Percentiles rank a stretch among this genome's conserved stretches.
Conservation (phyloP, 805 yeast genomes). For the Wickerhamiella domercqiae region DNA sequence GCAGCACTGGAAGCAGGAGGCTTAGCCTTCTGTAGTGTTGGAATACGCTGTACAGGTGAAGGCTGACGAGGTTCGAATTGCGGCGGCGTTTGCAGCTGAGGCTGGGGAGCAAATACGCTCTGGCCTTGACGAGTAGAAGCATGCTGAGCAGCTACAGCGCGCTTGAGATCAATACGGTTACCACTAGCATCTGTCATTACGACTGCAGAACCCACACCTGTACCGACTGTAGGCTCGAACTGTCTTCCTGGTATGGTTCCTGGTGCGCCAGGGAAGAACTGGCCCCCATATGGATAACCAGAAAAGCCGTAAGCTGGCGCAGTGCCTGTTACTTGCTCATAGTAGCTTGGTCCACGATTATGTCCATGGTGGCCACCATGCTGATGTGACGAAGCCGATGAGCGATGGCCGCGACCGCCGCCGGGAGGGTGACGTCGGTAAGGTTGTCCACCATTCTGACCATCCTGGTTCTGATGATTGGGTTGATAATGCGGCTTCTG, state of each 20-base stretch:
- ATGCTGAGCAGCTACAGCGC: not conserved
- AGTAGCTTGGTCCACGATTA: not conserved
- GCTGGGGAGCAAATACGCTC: slow-evolving; percentile 2
- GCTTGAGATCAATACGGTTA: slow-evolving; percentile 6
- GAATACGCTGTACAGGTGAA: slow-evolving; percentile 1
- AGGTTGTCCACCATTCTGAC: not conserved
- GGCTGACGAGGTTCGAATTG: not conserved
- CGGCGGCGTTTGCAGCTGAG: not conserved
- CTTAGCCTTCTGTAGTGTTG: not conserved
- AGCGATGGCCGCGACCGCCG: not conserved
- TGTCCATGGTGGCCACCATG: not conserved
- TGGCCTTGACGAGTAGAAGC: slow-evolving; percentile 1
- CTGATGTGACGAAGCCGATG: not conserved
- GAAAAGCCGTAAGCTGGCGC: not conserved
- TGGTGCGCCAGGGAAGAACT: not conserved
- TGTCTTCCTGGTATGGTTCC: slow-evolving; percentile 3
- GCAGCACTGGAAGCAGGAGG: not conserved
- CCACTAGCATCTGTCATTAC: slow-evolving; percentile 10
- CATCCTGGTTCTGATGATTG: not conserved
- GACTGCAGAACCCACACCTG: slow-evolving; percentile 2
- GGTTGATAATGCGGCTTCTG: not conserved
- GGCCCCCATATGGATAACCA: not conserved
- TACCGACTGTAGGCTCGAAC: not conserved
- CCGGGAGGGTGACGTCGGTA: not conserved
- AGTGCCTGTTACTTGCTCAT: not conserved